Evolutionary conservation across 208 protist genomes (phyloP), one percentile per base, ranked within the genome.

Genomic region (Leishmania tropica): DNA sequence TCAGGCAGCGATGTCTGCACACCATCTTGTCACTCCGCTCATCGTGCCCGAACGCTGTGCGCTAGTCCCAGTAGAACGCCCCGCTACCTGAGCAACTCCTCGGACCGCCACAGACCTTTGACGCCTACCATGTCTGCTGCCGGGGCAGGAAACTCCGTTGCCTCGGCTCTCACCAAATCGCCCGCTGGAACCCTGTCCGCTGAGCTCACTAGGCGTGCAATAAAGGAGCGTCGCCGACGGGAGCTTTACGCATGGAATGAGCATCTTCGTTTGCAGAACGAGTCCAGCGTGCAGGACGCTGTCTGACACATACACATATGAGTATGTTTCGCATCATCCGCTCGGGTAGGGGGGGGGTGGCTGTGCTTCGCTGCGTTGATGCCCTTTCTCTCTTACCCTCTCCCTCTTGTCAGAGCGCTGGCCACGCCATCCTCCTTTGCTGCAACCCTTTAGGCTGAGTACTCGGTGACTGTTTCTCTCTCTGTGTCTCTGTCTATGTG

Each of bases 201-300:
- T 1, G 82, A 85, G 72, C 45, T 68, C 21, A 72, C 78, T 64
- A 79, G 56, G 75, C 60, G 65, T 35, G 56, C 60, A 2, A 24
- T 88, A n/a, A 94, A 86, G 74, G 92, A 93, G 37, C 90, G 86
- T 58, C 87, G 90, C 4, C 81, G 94, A 28, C 87, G 92, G 19
- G 92, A 97, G 79, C 72, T 97, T 24, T 97, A 97, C 79, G 94
- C 92, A 40, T 97, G 94, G 92, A 97, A 97, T 76, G 87, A 89
- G 64, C 58, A 87, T 62, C 75, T 93, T 80, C 81, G 87, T 1
- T 48, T 79, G 40, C 72, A 88, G 79, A 84, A 89, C 37, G 86
- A 91, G 76, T 75, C 71, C 21, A 65, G 62, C 40, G 88, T 79
- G 11, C 82, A 85, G 72, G 82, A 94, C 70, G 92, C 89, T 28